Evolutionary conservation across 345 rosid species (phyloP).

Genomic region (Eucalyptus marginata): DNA sequence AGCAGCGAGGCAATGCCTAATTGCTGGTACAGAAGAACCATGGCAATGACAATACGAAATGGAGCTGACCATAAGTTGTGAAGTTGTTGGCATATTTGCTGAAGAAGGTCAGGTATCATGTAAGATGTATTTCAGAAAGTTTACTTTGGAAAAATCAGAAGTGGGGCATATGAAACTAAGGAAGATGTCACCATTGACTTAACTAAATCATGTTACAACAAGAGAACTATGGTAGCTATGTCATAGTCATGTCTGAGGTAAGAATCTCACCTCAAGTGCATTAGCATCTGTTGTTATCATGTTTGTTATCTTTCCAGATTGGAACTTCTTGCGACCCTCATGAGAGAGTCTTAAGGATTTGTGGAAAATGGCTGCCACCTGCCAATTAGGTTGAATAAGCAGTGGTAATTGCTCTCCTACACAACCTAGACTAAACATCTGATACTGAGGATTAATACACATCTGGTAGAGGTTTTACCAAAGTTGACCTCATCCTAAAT

Average conservation of each 20-base stretch:
- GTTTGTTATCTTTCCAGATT: conserved; percentile 85
- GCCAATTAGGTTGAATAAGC: neutral
- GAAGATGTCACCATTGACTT: neutral
- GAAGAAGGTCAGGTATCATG: neutral
- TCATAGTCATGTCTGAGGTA: neutral
- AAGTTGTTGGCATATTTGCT: conserved; percentile 83
- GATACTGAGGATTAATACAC: neutral
- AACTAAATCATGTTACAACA: neutral
- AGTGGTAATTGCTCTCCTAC: neutral
- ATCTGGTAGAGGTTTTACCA: conserved; percentile 37
- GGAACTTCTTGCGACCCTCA: conserved; percentile 72
- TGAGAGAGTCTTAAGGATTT: conserved; percentile 79
- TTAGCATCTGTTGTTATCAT: conserved; percentile 94
- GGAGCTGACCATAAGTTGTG: conserved; percentile 97
- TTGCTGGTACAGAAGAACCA: conserved; percentile 86
- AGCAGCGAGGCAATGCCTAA: conserved; percentile 84
- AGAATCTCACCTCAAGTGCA: conserved; percentile 61
- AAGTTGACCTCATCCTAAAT: conserved; percentile 74
- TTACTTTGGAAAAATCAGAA: neutral
- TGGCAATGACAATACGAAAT: conserved; percentile 64
- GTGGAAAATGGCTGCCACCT: conserved; percentile 95
- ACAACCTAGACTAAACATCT: neutral
- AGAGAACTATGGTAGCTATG: neutral
- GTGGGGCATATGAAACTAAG: neutral
- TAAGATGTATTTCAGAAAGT: neutral